Percentiles rank a stretch among this genome's conserved stretches.
Evolutionary conservation across 169 alveolate species (phyloP).

Genomic region (Neospora caninum): DNA sequence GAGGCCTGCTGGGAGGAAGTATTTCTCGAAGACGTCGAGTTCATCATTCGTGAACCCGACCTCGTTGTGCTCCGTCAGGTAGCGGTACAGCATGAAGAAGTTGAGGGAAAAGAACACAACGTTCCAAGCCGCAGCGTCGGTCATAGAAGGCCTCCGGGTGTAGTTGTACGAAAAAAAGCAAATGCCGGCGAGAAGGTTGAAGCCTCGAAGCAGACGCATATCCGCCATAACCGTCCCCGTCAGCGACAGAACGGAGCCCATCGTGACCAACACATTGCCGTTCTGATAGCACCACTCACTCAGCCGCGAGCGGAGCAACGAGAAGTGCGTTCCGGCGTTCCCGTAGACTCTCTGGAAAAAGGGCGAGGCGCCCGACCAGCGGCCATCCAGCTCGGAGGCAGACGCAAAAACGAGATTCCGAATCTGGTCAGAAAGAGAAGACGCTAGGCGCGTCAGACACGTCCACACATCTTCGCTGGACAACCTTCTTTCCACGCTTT

Average conservation of each 20-base stretch:
- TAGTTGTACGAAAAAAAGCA: slow-evolving; percentile 62
- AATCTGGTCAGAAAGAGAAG: neutral
- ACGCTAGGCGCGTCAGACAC: neutral
- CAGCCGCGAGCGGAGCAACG: slow-evolving; percentile 36
- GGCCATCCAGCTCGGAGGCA: neutral
- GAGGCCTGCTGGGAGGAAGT: slow-evolving; percentile 67
- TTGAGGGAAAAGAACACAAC: slow-evolving; percentile 55
- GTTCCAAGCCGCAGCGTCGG: slow-evolving; percentile 65
- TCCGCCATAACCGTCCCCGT: slow-evolving; percentile 66
- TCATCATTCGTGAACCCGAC: slow-evolving; percentile 61
- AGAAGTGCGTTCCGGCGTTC: neutral
- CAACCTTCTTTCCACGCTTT: neutral
- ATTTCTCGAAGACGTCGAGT: slow-evolving; percentile 54
- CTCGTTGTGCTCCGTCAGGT: slow-evolving; percentile 64
- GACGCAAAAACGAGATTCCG: neutral
- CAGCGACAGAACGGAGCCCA: slow-evolving; percentile 61
- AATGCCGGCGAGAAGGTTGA: slow-evolving; percentile 58
- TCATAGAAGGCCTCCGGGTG: slow-evolving; percentile 56
- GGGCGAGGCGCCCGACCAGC: neutral
- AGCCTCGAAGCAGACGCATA: slow-evolving; percentile 64
- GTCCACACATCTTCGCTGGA: neutral
- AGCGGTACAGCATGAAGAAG: slow-evolving; percentile 62
- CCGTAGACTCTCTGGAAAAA: neutral
- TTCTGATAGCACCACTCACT: slow-evolving; percentile 52
- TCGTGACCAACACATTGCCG: slow-evolving; percentile 62